Evolutionary conservation across 176 grass and related monocot genomes (phyloP), one percentile per base, ranked within the genome.

Genomic region (Juncus effusus): DNA sequence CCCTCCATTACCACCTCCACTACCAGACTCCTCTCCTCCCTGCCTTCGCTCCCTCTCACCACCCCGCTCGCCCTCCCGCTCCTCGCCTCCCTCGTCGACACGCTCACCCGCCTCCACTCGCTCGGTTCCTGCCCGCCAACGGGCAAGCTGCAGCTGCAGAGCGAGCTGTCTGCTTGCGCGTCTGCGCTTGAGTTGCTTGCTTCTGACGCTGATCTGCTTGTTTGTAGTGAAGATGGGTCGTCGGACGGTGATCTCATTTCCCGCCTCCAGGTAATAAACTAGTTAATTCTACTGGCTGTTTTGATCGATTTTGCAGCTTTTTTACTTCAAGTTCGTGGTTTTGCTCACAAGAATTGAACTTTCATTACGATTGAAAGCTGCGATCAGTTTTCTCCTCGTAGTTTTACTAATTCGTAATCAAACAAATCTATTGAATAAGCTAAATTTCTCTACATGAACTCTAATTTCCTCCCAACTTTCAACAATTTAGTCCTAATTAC

Each of bases 71-170:
- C 59, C 2, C 70, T 56, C 8, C 69, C 61, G 6, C 59, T 87
- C 10, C 81, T 89, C 13, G 4, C 11, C 1, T 82, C 80, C 8
- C 87, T 96, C 16, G 82, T 73, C 3, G 11, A 63, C 56, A 54
- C 84, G 4, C 78, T 96, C 52, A n/a, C 56, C 2, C 61, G 79
- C 40, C 79, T 86, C 12, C 42, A 84, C 2, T 69, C 72, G 4
- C 74, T 83, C 16, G 61, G 73, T n/a, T 55, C 65, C 6, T 19
- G 62, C 10, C 81, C 73, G 0, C 79, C 76, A 1, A 55, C 86
- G 3, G 87, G 81, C 2, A 83, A 87, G 65, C 87, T 91, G 35
- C 82, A 79, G 38, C 82, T 82, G 36, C 78, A 88, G 14, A 90
- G 84, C 40, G 72, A 90, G 1, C 74, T 96, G n/a, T 76, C 82